Conservation (phyloP, 2,329 filamentous ascomycete genomes). For the Chalara sp. region DNA sequence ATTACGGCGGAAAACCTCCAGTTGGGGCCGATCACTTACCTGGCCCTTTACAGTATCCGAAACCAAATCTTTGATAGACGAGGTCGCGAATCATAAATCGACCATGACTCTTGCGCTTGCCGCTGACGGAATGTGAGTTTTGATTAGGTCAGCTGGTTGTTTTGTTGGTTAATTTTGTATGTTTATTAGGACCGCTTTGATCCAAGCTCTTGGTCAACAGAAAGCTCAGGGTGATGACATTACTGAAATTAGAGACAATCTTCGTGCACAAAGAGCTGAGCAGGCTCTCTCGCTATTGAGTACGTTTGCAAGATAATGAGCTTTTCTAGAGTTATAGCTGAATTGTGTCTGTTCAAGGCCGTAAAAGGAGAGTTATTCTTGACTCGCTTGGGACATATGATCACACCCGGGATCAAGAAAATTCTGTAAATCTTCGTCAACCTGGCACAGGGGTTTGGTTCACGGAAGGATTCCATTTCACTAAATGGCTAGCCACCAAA, state of each 20-base stretch:
- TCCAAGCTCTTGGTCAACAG: not conserved
- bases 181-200: not conserved
- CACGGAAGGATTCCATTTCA: conserved; percentile 12
- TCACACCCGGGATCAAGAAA: conserved; percentile 5
- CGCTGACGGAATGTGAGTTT: conserved; percentile 6
- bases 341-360: not conserved
- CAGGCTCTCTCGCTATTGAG: no score
- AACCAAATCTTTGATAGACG: conserved; percentile 6
- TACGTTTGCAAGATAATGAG: no score
- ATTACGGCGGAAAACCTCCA: no score
- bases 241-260: not conserved
- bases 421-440: conserved; percentile 10
- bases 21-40: conserved; percentile 1
- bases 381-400: conserved; percentile 1
- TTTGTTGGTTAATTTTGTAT: no score
- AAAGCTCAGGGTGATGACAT: not conserved
- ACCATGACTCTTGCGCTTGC: conserved; percentile 11
- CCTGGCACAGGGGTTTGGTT: conserved; percentile 16
- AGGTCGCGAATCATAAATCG: conserved; percentile 12
- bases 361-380: conserved; percentile 3
- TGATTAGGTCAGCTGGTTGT: no score
- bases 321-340: no score
- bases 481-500: conserved; percentile 4
- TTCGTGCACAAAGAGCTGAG: no score
- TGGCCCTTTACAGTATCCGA: conserved; percentile 10